phyloP scores from a whole-genome alignment of 768 basidiomycete genomes.

The Gymnopilus dilepis region DNA sequence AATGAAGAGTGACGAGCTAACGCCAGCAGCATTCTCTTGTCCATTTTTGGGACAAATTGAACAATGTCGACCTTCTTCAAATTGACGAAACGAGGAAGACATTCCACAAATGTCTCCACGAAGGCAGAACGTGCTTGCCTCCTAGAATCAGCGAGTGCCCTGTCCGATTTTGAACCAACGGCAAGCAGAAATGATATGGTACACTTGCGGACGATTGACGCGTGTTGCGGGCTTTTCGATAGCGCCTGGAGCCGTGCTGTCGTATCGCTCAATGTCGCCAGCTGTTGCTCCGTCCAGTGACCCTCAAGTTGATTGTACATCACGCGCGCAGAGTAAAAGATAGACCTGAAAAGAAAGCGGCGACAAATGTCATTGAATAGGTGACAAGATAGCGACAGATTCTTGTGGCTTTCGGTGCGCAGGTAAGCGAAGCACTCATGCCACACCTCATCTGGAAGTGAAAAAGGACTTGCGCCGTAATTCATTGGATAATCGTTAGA shows the following conservation, averaged over 20 bases:
- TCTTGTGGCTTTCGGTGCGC: neutral
- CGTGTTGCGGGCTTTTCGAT: neutral
- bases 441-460: neutral
- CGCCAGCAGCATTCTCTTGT: neutral
- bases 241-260: neutral
- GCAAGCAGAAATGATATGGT: neutral
- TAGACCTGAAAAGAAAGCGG: neutral
- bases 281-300: neutral
- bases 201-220: neutral
- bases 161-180: neutral
- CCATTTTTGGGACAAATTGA: neutral
- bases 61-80: neutral
- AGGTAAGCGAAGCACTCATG: neutral
- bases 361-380: neutral
- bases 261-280: neutral
- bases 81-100: neutral
- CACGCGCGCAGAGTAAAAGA: neutral
- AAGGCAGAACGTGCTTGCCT: neutral
- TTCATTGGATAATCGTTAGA: neutral
- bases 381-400: neutral
- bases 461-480: neutral
- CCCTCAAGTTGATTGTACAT: neutral
- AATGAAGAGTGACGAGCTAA: neutral
- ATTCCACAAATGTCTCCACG: neutral
- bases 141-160: neutral